These are phyloP conservation scores for Fusarium chuoi DNA, from an alignment of 2,329 filamentous ascomycete species.

Conservation along the genomic window DNA sequence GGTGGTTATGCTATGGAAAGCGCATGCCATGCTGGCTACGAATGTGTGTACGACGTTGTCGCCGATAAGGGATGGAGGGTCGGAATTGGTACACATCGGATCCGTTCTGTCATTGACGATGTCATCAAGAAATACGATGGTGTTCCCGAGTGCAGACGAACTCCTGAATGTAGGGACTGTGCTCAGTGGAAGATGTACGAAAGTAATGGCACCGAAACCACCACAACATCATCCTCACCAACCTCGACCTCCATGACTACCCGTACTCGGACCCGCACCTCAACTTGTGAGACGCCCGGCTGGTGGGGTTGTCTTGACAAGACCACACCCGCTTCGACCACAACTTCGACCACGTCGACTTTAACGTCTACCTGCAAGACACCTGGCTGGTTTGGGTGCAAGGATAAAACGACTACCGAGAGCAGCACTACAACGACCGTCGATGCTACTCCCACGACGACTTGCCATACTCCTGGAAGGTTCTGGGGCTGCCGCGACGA, in stretches of 20 bases:
- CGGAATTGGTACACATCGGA: constrained; percentile 90
- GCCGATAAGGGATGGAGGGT: constrained; percentile 92
- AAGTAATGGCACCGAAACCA: constrained; percentile 86
- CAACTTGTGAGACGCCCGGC: constrained; percentile 89
- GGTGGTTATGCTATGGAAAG: constrained; percentile 95
- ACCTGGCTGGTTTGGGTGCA: constrained; percentile 75
- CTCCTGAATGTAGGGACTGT: constrained; percentile 87
- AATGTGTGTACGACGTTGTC: constrained; percentile 94
- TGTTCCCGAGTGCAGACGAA: constrained; percentile 79
- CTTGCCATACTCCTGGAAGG: constrained; percentile 62
- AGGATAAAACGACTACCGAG: constrained; percentile 55
- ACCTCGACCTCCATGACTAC: constrained; percentile 64
- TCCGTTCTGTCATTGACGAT: constrained; percentile 86
- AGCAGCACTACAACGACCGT: constrained; percentile 47
- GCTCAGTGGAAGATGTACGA: constrained; percentile 94
- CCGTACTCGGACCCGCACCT: constrained; percentile 79
- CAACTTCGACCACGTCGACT: constrained; percentile 57
- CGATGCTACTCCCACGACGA: constrained; percentile 45
- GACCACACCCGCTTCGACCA: constrained; percentile 60
- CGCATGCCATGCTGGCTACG: constrained; percentile 86
- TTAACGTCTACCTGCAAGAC: constrained; percentile 68
- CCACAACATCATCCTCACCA: constrained; percentile 66
- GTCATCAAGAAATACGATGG: constrained; percentile 85
- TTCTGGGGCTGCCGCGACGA: constrained; percentile 68
- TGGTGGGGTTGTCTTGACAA: constrained; percentile 88